These are phyloP conservation scores for Dendrocalamus latiflorus DNA, from an alignment of 202 grass and related monocot species.

Conservation along the genomic window DNA sequence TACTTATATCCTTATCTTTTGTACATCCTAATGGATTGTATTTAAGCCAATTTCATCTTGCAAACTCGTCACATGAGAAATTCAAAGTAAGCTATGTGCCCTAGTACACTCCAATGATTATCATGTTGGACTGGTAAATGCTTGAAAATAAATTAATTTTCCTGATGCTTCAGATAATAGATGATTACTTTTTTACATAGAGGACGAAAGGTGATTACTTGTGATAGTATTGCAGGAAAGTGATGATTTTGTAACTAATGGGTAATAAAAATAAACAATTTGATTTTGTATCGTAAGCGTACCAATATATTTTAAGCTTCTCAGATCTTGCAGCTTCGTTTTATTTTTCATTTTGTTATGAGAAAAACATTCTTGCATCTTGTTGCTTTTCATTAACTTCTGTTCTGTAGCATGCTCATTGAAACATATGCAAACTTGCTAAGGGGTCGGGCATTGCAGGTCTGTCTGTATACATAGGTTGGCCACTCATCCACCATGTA, in stretches of 20 bases:
- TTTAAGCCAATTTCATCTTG: neutral
- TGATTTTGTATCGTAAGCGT: neutral
- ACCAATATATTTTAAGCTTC: neutral
- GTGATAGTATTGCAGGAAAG: neutral
- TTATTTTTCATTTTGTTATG: neutral
- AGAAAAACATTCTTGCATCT: neutral
- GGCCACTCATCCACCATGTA: neutral
- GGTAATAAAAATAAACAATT: neutral
- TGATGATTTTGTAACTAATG: neutral
- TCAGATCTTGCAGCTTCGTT: neutral
- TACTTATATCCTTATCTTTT: constrained; percentile 15
- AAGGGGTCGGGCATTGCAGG: neutral
- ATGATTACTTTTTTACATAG: neutral
- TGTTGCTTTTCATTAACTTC: neutral
- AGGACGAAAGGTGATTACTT: neutral
- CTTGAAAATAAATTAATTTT: neutral
- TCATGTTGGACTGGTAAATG: neutral
- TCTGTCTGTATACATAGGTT: neutral
- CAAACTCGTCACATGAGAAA: neutral
- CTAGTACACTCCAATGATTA: neutral
- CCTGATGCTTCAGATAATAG: neutral
- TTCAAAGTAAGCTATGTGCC: neutral
- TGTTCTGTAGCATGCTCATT: neutral
- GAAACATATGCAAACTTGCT: neutral
- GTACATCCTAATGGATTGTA: neutral